phyloP scores from a whole-genome alignment of 2,329 filamentous ascomycete species.

The Exophiala phaeomuriformis region DNA sequence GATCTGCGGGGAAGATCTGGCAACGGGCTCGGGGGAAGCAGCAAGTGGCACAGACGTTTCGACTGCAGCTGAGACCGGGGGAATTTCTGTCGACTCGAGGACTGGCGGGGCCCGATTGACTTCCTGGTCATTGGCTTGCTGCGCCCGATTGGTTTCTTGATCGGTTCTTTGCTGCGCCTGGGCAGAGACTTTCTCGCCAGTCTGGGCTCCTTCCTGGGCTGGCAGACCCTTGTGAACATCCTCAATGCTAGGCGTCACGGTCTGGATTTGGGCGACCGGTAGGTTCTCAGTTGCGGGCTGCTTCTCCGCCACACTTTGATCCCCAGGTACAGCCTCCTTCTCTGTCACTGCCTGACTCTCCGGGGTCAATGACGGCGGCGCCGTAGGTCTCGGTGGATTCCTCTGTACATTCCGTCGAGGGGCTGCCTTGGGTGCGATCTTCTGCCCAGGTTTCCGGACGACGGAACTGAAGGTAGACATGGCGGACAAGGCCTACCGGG shows the following conservation, averaged over 20 bases:
- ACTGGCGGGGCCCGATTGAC: not conserved
- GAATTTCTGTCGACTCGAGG: slow-evolving; percentile 11
- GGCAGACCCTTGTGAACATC: slow-evolving; percentile 1
- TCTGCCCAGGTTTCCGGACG: slow-evolving; percentile 59
- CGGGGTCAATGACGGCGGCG: slow-evolving; percentile 35
- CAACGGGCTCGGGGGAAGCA: slow-evolving; percentile 5
- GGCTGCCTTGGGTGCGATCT: slow-evolving; percentile 67
- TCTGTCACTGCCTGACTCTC: slow-evolving; percentile 9
- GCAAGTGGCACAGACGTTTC: slow-evolving; percentile 8
- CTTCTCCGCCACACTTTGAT: not conserved
- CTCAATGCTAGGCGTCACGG: slow-evolving; percentile 12
- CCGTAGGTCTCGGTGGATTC: slow-evolving; percentile 43
- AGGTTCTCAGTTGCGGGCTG: not conserved
- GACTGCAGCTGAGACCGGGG: slow-evolving; percentile 1
- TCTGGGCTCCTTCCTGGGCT: not conserved
- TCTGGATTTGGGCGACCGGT: not conserved
- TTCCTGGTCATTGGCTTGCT: slow-evolving; percentile 1
- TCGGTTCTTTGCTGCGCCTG: not conserved
- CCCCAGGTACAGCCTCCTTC: not conserved
- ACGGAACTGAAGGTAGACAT: slow-evolving; percentile 50
- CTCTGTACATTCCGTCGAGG: slow-evolving; percentile 27
- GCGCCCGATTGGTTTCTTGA: not conserved
- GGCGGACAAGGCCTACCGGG: not conserved
- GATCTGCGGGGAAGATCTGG: not conserved
- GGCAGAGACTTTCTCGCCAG: not conserved